Percentiles rank a stretch among this genome's conserved stretches.
phyloP scores from a whole-genome alignment of 2,329 filamentous ascomycete species.

The Colletotrichum sp. region DNA sequence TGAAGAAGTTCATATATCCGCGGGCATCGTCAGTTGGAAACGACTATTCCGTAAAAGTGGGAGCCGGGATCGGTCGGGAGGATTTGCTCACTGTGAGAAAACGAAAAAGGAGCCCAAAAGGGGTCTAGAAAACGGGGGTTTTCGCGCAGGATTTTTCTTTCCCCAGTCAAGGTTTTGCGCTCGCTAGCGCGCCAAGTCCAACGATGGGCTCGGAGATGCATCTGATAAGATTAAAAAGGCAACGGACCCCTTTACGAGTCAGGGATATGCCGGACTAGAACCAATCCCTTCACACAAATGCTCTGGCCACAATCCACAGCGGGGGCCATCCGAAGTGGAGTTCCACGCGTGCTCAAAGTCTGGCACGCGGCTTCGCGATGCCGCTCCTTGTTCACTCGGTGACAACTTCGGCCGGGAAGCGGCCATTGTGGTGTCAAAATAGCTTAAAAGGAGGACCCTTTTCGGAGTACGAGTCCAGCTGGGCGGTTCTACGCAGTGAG shows the following conservation, averaged over 20 bases:
- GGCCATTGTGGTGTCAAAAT: neutral
- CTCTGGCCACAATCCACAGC: neutral
- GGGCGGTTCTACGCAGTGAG: neutral
- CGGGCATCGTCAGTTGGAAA: neutral
- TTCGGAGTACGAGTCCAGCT: neutral
- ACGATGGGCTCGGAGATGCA: conserved; percentile 1
- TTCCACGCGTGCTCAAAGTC: neutral
- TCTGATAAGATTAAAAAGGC: conserved; percentile 20
- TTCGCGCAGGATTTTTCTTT: neutral
- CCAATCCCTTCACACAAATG: neutral
- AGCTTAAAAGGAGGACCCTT: neutral
- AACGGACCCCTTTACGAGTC: neutral
- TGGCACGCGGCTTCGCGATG: neutral
- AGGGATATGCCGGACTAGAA: neutral
- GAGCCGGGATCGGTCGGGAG: neutral
- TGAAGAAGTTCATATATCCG: neutral
- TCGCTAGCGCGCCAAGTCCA: conserved; percentile 4
- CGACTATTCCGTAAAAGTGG: neutral
- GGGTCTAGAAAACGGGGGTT: neutral
- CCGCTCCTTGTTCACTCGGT: neutral
- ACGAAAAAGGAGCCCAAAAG: neutral
- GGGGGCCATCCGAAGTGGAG: conserved; percentile 12
- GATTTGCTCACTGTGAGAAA: neutral
- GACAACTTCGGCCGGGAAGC: neutral
- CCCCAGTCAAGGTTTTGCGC: neutral